A percentile compares a stretch with the other conserved stretches of the same genome.
Conservation (phyloP, 306 rosid genomes). For the Vigna nakashimae region DNA sequence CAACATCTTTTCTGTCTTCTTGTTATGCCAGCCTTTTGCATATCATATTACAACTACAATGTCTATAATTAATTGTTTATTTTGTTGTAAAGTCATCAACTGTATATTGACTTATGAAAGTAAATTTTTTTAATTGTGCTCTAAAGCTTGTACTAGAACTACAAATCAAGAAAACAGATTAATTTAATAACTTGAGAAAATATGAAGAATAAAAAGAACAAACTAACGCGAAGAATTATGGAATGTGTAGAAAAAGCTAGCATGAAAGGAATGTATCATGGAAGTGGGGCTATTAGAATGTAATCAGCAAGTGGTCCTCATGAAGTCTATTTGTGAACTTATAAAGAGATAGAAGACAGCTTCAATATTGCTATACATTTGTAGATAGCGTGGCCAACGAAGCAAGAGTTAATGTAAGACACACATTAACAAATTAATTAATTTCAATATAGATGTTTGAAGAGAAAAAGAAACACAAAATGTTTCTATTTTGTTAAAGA, state of each 20-base stretch:
- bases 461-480: neutral
- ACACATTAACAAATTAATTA: neutral
- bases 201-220: neutral
- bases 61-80: no score
- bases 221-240: conserved; percentile 3
- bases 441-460: neutral
- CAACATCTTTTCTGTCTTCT: conserved; percentile 18
- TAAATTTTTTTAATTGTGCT: neutral
- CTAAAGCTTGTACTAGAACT: neutral
- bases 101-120: neutral
- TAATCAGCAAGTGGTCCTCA: conserved; percentile 57
- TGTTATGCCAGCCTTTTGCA: neutral
- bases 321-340: neutral
- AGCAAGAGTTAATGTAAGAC: conserved; percentile 46
- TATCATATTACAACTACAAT: no score
- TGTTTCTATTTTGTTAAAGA: neutral
- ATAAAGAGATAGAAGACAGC: conserved; percentile 22
- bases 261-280: conserved; percentile 56
- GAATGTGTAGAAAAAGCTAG: conserved; percentile 41
- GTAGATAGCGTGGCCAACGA: conserved; percentile 51
- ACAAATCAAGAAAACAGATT: conserved; percentile 19
- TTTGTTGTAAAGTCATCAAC: no score
- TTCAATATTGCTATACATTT: conserved; percentile 26
- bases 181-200: neutral
- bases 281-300: conserved; percentile 39